phyloP scores from a whole-genome alignment of 352 stramenopile genomes.

The Phytophthora citrophthora region DNA sequence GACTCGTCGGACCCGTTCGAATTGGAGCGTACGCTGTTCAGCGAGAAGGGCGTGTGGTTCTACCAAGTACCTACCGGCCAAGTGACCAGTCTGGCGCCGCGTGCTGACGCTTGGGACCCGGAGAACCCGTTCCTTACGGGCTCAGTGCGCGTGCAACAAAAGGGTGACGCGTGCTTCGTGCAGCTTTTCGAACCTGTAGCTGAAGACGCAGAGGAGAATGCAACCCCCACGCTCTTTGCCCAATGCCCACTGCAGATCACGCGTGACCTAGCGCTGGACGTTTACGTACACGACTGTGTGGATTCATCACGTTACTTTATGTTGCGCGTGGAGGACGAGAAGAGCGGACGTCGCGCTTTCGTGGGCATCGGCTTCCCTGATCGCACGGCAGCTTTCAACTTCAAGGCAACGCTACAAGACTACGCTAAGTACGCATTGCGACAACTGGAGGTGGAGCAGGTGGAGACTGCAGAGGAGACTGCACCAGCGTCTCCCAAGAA shows the following conservation, averaged over 20 bases:
- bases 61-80: slow-evolving; percentile 80
- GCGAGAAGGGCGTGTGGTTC: slow-evolving; percentile 82
- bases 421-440: slow-evolving; percentile 83
- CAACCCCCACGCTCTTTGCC: slow-evolving; percentile 66
- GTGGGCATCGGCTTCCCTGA: slow-evolving; percentile 84
- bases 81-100: slow-evolving; percentile 74
- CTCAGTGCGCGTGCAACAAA: slow-evolving; percentile 69
- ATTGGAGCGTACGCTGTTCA: slow-evolving; percentile 81
- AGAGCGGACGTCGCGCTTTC: slow-evolving; percentile 74
- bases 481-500: slow-evolving; percentile 34
- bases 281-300: slow-evolving; percentile 87
- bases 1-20: slow-evolving; percentile 38
- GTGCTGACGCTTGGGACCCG: slow-evolving; percentile 82
- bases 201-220: slow-evolving; percentile 6
- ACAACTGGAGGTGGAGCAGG: slow-evolving; percentile 51
- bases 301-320: slow-evolving; percentile 92
- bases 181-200: slow-evolving; percentile 74
- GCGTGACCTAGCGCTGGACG: slow-evolving; percentile 60
- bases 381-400: slow-evolving; percentile 82
- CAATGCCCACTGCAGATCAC: slow-evolving; percentile 82
- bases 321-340: slow-evolving; percentile 82
- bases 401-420: slow-evolving; percentile 85
- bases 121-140: slow-evolving; percentile 86
- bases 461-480: slow-evolving; percentile 19
- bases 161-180: slow-evolving; percentile 75